Conservation (phyloP, 169 alveolate genomes). For the Plasmodium vivax region DNA sequence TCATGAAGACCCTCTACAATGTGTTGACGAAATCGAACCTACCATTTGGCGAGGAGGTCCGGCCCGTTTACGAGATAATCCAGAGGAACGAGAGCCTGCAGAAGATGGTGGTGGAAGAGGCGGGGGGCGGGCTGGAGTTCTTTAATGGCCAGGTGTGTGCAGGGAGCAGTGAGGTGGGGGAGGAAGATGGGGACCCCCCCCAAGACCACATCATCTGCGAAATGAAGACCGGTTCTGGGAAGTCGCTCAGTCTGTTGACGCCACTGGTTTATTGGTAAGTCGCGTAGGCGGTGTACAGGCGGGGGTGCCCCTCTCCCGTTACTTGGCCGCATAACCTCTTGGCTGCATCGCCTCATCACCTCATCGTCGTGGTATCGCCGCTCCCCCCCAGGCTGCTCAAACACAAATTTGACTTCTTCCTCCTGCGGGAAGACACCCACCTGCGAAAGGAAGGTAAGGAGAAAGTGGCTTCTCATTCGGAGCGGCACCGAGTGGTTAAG, state of each 20-base stretch:
- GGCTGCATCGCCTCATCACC: neutral
- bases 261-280: constrained; percentile 39
- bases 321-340: no score
- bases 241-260: constrained; percentile 30
- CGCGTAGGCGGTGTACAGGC: neutral
- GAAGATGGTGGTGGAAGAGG: neutral
- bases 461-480: no score
- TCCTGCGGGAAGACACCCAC: constrained; percentile 19
- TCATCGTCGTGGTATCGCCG: neutral
- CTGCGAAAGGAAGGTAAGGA: constrained; percentile 10
- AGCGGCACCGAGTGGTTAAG: neutral
- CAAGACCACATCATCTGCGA: constrained; percentile 48
- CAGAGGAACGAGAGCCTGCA: neutral
- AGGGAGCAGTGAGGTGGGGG: neutral
- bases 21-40: constrained; percentile 17
- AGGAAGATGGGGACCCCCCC: neutral
- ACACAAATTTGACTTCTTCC: constrained; percentile 35
- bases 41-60: neutral
- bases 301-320: neutral
- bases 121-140: neutral
- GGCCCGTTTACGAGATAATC: constrained; percentile 10
- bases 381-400: constrained; percentile 21
- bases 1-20: constrained; percentile 32
- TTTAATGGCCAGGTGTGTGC: neutral
- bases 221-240: constrained; percentile 70